Evolutionary conservation across 441 rosid species (phyloP).

Genomic region (California macrophylla): DNA sequence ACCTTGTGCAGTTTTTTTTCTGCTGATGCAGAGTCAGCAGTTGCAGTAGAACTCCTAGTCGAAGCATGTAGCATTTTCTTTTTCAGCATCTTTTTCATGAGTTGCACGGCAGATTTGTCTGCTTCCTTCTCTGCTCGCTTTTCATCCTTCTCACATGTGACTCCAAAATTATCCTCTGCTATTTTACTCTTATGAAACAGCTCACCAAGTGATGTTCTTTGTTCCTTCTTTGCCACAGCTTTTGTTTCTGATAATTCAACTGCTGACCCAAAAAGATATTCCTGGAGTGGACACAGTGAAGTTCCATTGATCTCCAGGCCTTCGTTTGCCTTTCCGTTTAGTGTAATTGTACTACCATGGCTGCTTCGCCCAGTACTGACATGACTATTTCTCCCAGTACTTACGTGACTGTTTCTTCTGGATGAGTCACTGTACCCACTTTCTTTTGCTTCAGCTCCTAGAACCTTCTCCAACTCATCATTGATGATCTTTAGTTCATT

Average conservation of each 20-base stretch:
- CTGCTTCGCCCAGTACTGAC: constrained; percentile 65
- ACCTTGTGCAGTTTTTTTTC: constrained; percentile 68
- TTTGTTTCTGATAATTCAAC: constrained; percentile 56
- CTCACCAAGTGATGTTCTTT: constrained; percentile 73
- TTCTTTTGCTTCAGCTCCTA: constrained; percentile 55
- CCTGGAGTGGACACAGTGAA: constrained; percentile 60
- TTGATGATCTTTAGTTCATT: constrained; percentile 60
- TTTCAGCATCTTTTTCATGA: constrained; percentile 54
- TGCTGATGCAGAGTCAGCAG: constrained; percentile 46
- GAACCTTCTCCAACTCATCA: constrained; percentile 63
- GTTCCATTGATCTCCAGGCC: constrained; percentile 38
- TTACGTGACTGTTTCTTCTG: neutral
- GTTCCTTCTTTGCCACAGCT: constrained; percentile 48
- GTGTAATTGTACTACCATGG: constrained; percentile 63
- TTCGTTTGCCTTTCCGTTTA: constrained; percentile 52
- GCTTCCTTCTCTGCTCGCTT: constrained; percentile 47
- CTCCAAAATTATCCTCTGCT: constrained; percentile 27
- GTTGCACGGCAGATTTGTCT: constrained; percentile 46
- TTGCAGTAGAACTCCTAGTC: constrained; percentile 31
- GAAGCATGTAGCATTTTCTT: constrained; percentile 44
- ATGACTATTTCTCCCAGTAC: neutral
- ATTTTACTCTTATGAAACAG: constrained; percentile 59
- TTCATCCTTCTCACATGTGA: constrained; percentile 45
- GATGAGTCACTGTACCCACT: constrained; percentile 51
- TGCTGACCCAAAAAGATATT: constrained; percentile 63